These are phyloP conservation scores for Melanomma pulvis-pyrius DNA, from an alignment of 495 filamentous ascomycete species.

Conservation along the genomic window DNA sequence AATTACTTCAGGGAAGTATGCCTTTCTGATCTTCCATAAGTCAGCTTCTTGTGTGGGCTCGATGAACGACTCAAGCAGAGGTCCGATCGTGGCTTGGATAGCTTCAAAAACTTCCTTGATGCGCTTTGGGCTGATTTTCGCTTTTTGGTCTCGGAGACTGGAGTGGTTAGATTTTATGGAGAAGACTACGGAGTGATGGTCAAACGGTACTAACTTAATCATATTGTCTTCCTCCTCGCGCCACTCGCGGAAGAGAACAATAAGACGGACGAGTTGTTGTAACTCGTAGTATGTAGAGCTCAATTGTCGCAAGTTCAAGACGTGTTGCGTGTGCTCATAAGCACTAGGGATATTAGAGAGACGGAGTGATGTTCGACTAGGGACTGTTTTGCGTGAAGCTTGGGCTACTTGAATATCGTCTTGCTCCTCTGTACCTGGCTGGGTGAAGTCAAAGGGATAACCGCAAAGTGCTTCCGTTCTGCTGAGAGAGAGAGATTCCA, in stretches of 20 bases:
- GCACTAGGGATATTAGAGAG: constrained; percentile 5
- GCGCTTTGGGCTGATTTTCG: constrained; percentile 14
- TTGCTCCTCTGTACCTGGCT: constrained; percentile 32
- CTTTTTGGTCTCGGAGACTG: neutral
- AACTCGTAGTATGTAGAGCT: constrained; percentile 69
- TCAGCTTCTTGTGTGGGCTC: constrained; percentile 26
- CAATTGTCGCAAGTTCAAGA: constrained; percentile 28
- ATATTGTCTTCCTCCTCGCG: constrained; percentile 49
- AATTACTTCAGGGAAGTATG: constrained; percentile 79
- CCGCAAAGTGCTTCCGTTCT: constrained; percentile 40
- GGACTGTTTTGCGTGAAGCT: neutral
- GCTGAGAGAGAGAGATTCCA: constrained; percentile 43
- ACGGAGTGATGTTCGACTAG: neutral
- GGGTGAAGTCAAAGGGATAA: constrained; percentile 40
- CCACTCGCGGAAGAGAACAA: constrained; percentile 69
- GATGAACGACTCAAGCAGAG: constrained; percentile 5
- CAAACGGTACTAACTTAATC: constrained; percentile 33
- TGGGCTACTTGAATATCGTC: constrained; percentile 8
- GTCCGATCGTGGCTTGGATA: neutral
- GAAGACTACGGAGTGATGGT: neutral
- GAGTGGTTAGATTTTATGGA: neutral
- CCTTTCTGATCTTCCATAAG: constrained; percentile 59
- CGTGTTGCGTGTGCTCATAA: neutral
- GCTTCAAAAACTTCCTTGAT: constrained; percentile 28
- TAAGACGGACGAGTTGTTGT: constrained; percentile 65